Percentiles rank a stretch among this genome's conserved stretches.
Evolutionary conservation across 139 green algal genomes (phyloP).

Genomic region (Mychonastes homosphaera): DNA sequence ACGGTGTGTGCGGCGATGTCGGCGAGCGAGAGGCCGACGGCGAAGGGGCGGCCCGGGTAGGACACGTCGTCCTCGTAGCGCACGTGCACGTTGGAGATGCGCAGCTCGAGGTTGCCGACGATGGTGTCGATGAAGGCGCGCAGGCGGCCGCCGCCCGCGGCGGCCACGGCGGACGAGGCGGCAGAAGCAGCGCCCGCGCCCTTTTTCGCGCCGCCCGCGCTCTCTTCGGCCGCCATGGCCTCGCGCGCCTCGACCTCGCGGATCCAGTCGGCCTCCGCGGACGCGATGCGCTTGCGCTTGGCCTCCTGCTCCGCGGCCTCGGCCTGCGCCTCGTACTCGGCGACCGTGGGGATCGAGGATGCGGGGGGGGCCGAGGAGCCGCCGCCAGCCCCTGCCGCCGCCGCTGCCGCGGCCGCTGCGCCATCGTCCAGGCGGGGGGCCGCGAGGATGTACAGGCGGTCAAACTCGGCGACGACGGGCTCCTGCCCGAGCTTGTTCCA

Average conservation of each 20-base stretch:
- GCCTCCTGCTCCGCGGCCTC: conserved; percentile 16
- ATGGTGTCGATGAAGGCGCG: conserved; percentile 66
- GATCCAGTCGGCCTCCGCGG: conserved; percentile 36
- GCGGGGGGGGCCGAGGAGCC: no score
- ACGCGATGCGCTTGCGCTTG: conserved; percentile 21
- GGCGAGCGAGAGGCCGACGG: conserved; percentile 61
- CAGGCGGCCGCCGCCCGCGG: conserved; percentile 33
- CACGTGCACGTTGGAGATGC: conserved; percentile 91
- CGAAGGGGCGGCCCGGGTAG: conserved; percentile 47
- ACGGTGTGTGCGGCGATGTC: conserved; percentile 74
- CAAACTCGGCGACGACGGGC: conserved; percentile 84
- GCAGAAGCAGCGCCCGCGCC: neutral
- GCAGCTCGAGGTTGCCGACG: conserved; percentile 55
- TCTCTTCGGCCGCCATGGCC: conserved; percentile 5
- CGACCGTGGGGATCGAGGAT: neutral
- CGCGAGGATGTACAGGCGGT: conserved; percentile 86
- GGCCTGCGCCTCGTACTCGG: conserved; percentile 11
- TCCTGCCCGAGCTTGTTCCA: conserved; percentile 77
- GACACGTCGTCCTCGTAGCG: conserved; percentile 54
- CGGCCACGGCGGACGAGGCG: conserved; percentile 4
- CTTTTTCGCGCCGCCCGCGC: neutral
- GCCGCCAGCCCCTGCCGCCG: neutral
- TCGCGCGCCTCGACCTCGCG: conserved; percentile 6
- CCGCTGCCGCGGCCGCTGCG: neutral
- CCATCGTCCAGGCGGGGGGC: conserved; percentile 36